Evolutionary conservation across 805 yeast genomes (phyloP), one percentile per base, ranked within the genome.

Genomic region (Sugiyamaella americana): DNA sequence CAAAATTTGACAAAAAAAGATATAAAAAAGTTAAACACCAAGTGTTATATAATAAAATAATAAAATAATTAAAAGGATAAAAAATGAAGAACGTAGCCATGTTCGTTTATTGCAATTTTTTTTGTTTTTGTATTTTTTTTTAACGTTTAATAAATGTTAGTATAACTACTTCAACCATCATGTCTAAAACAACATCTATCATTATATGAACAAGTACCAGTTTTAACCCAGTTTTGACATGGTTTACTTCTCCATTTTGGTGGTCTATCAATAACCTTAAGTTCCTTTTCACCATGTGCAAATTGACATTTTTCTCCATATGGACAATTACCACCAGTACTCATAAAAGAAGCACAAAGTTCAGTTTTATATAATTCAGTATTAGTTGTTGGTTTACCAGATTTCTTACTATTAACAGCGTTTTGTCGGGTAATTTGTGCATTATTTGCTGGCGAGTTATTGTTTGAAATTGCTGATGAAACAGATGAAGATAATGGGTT

Each of bases 151-250:
- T 39, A n/a, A 32, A 16, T 8, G 8, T 16, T 8, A 16, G 8
- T 13, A 5, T 32, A 17, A 13, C 32, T 26, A 26, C 32, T 26
- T 26, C 32, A 26, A 26, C 32, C 37, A 50, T 66, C 70, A 66
- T 88, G 97, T 61, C 83, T 86, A 71, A 89, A 88, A 61, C 95
- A 87, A 64, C 97, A 88, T 60, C 97, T 76, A 62, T 78, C 85
- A 22, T 95, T 95, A 66, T 88, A 88, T 35, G 94, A 78, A 63
- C 97, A 88, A 40, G 76, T 69, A 11, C 96, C 96, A 39, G 74
- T 75, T 59, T 81, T 82, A 19, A 79, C 60, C 95, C 96, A 88
- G 63, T 88, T 88, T 52, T 80, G 83, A 69, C 97, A 88, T 13
- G 89, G 84, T 68, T 88, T 88, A 11, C 95, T 85, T 61, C 95